Base-by-base conservation (phyloP, 768 basidiomycete species). In the Sistotremastrum niveocremeum region DNA sequence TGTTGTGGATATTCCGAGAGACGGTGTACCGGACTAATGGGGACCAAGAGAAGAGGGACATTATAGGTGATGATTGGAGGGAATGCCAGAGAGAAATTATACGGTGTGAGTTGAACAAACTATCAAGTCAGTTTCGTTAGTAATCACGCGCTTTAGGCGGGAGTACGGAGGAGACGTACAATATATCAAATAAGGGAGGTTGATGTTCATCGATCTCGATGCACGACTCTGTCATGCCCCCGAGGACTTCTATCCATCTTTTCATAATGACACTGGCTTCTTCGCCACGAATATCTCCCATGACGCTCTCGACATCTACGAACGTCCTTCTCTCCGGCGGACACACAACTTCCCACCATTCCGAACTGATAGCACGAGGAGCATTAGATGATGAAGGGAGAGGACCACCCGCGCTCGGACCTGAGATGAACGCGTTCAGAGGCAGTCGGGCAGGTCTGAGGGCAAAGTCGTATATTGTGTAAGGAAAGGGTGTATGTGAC, bases 371-470 rank as follows among this genome's bases (percentile, higher is more conserved):
- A 1, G 77, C 67, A 9, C 63, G 57, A 2, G 65, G 54, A 48
- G 30, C 51, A 32, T 46, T 45, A 20, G 37, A 52, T 51, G 7
- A 58, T 49, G 44, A 20, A 5, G 61, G 45, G 49, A 63, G 61
- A 30, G 65, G 60, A 0, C 68, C 73, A 1, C 77, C 77, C 3
- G 74, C 73, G 1, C 72, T 64, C 4, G 76, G 74, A 1, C 79
- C 77, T 0, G 70, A 64, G 12, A 80, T 62, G 50, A 78, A 74
- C 1, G 78, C 74, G 40, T 77, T 76, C 37, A 80, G 54, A 0
- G 79, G 79, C 40, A 78, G 65, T 4, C 65, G 63, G 1, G 69
- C 62, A 4, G 73, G 70, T 20, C 76, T 67, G 45, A 78, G 62
- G 0, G 71, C 63, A 46, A 73, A 68, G 50, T 72, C 73, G 49